Evolutionary conservation across 2,329 filamentous ascomycete species (phyloP), one percentile per base, ranked within the genome.

Genomic region (Chaetomium sp.): DNA sequence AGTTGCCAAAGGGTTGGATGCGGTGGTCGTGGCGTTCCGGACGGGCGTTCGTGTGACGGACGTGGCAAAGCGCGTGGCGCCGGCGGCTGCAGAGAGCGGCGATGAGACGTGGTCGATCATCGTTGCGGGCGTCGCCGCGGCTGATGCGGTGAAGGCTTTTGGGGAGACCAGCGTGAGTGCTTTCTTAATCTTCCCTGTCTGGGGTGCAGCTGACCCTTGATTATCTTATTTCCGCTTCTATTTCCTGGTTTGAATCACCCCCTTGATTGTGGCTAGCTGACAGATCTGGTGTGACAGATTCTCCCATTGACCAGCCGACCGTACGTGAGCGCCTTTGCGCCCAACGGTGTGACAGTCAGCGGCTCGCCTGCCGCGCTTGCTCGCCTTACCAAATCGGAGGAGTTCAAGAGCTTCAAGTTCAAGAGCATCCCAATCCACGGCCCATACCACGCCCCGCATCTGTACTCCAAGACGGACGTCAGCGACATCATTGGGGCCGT

Each of bases 1-100:
- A 0, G 36, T 58, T 5, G 38, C 38, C 7, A n/a, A 12, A 34
- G 52, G 43, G 11, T 43, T 58, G 12, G 38, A 52, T 37, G 52
- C 52, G 2, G 52, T 55, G 14, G 14, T 42, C 6, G 49, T 45
- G 11, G 52, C 56, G 2, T 58, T 58, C 49, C n/a, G 52, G 9
- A 42, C 41, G 6, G 52, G 56, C 32, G n/a, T 53, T 12, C 46
- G n/a, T 8, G 52, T 52, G 19, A 33, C 46, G 9, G 42, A 44
- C 8, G 34, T 49, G 7, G 41, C 34, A 7, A 47, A 12, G 19
- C 14, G 42, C 7, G 3, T 49, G 4, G 36, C 35, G 2, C 9
- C 47, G 4, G 6, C 34, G 12, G 5, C 14, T 8, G 33, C 19
- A 27, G 19, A 27, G 19, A 27, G 14, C 8, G 5, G 7, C 2